Conservation (phyloP, 441 rosid species). For the Aleurites moluccanus region DNA sequence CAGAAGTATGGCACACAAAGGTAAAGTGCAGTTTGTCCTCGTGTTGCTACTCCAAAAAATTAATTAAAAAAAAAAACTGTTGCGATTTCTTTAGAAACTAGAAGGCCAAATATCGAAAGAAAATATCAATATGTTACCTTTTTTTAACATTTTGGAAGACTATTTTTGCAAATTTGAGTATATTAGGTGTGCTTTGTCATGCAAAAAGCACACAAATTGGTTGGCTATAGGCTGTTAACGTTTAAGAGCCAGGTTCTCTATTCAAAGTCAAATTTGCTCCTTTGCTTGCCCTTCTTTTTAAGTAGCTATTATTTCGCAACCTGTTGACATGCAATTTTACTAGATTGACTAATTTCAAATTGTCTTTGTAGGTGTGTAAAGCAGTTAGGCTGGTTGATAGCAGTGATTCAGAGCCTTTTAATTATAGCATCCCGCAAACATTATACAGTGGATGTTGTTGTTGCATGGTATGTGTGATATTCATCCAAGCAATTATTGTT, state of each 20-base stretch:
- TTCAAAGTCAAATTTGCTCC: neutral
- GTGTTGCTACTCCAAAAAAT: neutral
- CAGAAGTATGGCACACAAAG: conserved; percentile 91
- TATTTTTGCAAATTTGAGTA: neutral
- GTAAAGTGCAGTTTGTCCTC: conserved; percentile 40
- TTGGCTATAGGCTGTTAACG: neutral
- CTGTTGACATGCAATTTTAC: neutral
- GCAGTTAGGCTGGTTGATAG: conserved; percentile 78
- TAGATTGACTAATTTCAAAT: conserved; percentile 10
- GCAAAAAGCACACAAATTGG: neutral
- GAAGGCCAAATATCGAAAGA: neutral
- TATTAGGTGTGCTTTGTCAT: neutral
- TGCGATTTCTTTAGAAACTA: neutral
- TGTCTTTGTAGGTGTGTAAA: conserved; percentile 65
- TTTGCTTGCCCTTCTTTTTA: neutral
- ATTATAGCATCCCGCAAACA: conserved; percentile 97
- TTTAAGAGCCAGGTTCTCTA: neutral
- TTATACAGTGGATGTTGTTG: conserved; percentile 92
- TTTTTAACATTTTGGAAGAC: neutral
- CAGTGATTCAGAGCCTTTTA: conserved; percentile 79
- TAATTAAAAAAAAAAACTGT: neutral
- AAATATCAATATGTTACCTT: neutral
- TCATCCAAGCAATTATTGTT: neutral
- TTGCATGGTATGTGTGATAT: conserved; percentile 68
- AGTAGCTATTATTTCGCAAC: neutral